These are phyloP conservation scores for Trichoderma aggressivum DNA, from an alignment of 2,329 filamentous ascomycete species.

Conservation along the genomic window DNA sequence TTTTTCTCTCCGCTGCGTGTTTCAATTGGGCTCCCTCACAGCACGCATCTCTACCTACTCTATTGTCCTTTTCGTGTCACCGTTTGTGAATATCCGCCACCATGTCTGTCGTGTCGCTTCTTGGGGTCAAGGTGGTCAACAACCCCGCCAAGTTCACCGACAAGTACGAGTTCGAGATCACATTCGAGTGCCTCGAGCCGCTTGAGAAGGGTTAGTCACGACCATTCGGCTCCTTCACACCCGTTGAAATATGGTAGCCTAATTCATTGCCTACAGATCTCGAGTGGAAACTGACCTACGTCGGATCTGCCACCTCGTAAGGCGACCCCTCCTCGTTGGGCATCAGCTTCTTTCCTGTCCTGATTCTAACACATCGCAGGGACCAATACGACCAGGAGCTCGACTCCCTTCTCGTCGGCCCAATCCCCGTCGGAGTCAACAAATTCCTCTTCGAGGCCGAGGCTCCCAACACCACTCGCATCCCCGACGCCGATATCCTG, in stretches of 20 bases:
- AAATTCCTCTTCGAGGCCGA: slow-evolving; percentile 98
- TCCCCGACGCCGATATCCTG: slow-evolving; percentile 91
- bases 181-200: slow-evolving; percentile 93
- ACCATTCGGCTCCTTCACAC: background rate
- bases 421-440: slow-evolving; percentile 96
- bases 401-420: slow-evolving; percentile 91
- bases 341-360: slow-evolving; percentile 22
- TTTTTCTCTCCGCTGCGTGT: background rate
- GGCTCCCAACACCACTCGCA: slow-evolving; percentile 82
- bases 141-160: slow-evolving; percentile 93
- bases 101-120: slow-evolving; percentile 95
- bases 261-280: slow-evolving; percentile 61
- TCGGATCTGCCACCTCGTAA: slow-evolving; percentile 95
- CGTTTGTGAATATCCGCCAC: slow-evolving; percentile 22
- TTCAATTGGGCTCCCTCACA: background rate
- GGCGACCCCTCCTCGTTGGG: slow-evolving; percentile 34
- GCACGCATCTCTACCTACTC: background rate
- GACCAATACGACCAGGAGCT: slow-evolving; percentile 98
- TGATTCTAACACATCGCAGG: slow-evolving; percentile 42
- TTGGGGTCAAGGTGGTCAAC: slow-evolving; percentile 94
- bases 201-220: slow-evolving; percentile 74
- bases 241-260: slow-evolving; percentile 17
- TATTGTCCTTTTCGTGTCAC: background rate
- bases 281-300: slow-evolving; percentile 99
- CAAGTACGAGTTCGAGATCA: slow-evolving; percentile 96